Conservation (phyloP, 1,284 basidiomycete species). For the Ustilago crameri region DNA sequence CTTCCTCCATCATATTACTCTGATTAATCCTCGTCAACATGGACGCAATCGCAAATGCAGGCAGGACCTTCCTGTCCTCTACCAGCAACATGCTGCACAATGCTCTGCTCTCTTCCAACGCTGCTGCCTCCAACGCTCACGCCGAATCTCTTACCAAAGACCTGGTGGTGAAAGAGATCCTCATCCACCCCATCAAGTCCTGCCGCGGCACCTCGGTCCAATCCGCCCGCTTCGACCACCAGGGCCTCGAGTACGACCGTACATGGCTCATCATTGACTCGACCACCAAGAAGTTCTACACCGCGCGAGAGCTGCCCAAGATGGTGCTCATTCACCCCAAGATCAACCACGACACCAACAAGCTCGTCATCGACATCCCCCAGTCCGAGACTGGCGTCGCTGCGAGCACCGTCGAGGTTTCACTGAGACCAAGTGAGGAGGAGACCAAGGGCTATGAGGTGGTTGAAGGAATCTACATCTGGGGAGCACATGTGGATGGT, state of each 20-base stretch:
- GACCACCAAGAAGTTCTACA: conserved; percentile 52
- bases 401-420: conserved; percentile 30
- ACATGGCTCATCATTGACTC: conserved; percentile 64
- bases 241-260: conserved; percentile 57
- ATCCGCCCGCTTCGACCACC: conserved; percentile 44
- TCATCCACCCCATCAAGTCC: conserved; percentile 63
- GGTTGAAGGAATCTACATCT: conserved; percentile 55
- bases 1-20: background rate
- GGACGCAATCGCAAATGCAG: conserved; percentile 37
- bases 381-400: conserved; percentile 40
- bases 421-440: conserved; percentile 41
- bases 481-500: conserved; percentile 54
- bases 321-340: conserved; percentile 60
- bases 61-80: conserved; percentile 27
- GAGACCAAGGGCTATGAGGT: conserved; percentile 46
- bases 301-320: conserved; percentile 58
- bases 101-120: conserved; percentile 35
- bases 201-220: conserved; percentile 58
- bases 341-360: conserved; percentile 34
- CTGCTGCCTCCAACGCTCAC: conserved; percentile 24
- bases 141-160: conserved; percentile 43
- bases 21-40: conserved; percentile 10
- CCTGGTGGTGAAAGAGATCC: conserved; percentile 37
- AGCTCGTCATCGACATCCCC: conserved; percentile 55
- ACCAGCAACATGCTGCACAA: conserved; percentile 45